Evolutionary conservation across 2,329 filamentous ascomycete species (phyloP).

Genomic region (Colletotrichum godetiae): DNA sequence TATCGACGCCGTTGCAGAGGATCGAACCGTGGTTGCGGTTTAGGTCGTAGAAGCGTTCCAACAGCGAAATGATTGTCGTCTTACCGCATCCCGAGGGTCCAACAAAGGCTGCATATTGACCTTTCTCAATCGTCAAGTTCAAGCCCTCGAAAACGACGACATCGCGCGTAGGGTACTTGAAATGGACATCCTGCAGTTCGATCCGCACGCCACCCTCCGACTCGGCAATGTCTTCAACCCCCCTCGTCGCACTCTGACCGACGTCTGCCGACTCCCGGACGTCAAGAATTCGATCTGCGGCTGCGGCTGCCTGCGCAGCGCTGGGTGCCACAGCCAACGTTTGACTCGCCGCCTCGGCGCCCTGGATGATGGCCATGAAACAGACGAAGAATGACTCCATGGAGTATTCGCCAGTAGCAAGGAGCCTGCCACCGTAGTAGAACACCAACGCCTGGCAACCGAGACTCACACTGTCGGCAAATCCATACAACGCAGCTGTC

Average conservation of each 20-base stretch:
- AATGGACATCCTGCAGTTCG: conserved; percentile 38
- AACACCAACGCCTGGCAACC: conserved; percentile 63
- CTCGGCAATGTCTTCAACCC: conserved; percentile 37
- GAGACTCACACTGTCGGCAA: conserved; percentile 50
- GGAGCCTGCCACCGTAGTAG: conserved; percentile 55
- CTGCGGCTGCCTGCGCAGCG: conserved; percentile 67
- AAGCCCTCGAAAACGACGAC: conserved; percentile 39
- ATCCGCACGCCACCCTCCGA: conserved; percentile 32
- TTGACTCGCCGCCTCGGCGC: conserved; percentile 74
- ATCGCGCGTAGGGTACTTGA: conserved; percentile 40
- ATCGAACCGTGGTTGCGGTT: conserved; percentile 54
- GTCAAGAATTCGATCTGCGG: conserved; percentile 70
- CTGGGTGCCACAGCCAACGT: conserved; percentile 76
- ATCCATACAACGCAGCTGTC: conserved; percentile 47
- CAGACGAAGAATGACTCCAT: conserved; percentile 64
- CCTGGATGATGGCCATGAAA: conserved; percentile 75
- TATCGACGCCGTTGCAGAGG: conserved; percentile 48
- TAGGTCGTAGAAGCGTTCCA: conserved; percentile 67
- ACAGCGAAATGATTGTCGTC: conserved; percentile 63
- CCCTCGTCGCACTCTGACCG: conserved; percentile 43
- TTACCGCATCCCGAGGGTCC: conserved; percentile 61
- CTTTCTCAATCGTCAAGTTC: conserved; percentile 45
- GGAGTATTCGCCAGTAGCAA: conserved; percentile 45
- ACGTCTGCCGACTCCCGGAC: conserved; percentile 57
- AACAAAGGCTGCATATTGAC: conserved; percentile 58